Conservation (phyloP, 202 grass and related monocot genomes). For the Zoysia matrella region DNA sequence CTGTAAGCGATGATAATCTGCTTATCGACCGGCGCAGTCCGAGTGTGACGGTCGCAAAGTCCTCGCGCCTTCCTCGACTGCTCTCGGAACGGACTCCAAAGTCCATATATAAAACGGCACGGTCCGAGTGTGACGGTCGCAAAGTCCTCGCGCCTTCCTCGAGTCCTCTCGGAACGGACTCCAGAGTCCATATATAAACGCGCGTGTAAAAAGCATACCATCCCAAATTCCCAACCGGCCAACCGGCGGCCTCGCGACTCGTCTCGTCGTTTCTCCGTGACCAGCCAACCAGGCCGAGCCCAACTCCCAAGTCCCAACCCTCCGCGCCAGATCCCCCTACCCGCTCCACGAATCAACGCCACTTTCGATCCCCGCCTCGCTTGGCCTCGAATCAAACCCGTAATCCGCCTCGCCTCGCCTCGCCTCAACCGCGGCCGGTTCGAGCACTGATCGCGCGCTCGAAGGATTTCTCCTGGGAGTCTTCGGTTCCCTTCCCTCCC, state of each 20-base stretch:
- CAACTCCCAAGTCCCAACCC: neutral
- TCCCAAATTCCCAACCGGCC: neutral
- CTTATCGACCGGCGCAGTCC: too few species aligned
- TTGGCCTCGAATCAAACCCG: neutral
- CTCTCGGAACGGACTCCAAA: too few species aligned
- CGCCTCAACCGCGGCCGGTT: neutral
- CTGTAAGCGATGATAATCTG: too few species aligned
- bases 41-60: too few species aligned
- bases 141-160: neutral
- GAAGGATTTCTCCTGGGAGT: conserved; percentile 21
- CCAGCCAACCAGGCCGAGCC: neutral
- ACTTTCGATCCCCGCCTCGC: neutral
- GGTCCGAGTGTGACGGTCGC: neutral
- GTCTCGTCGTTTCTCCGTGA: conserved; percentile 10
- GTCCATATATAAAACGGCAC: too few species aligned
- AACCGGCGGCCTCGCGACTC: conserved; percentile 16
- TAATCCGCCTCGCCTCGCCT: neutral
- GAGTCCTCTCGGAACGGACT: neutral
- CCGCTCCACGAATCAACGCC: conserved; percentile 9
- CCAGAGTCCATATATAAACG: conserved; percentile 34
- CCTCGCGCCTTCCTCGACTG: too few species aligned
- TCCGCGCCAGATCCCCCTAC: conserved; percentile 1
- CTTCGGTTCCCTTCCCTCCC: neutral
- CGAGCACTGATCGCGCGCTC: neutral
- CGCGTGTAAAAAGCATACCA: neutral